Percentiles rank a stretch among this genome's conserved stretches.
These are phyloP conservation scores for Crithidia acanthocephali DNA, from an alignment of 208 protist species.

Conservation along the genomic window DNA sequence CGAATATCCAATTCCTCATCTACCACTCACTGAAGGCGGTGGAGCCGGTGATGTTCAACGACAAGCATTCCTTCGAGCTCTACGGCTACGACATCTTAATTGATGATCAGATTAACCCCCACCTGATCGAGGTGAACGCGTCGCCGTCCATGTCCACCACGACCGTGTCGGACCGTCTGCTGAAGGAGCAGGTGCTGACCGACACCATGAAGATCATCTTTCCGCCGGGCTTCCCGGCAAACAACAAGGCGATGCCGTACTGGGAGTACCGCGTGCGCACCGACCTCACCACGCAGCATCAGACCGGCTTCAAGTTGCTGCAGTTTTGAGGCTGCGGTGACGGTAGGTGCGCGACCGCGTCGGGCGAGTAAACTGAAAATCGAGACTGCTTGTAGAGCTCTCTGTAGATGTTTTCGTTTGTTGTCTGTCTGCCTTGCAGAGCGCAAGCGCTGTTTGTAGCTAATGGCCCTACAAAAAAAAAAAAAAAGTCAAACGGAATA, in stretches of 20 bases:
- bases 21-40: conserved; percentile 91
- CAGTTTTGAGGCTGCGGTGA: conserved; percentile 44
- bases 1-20: conserved; percentile 94
- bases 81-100: conserved; percentile 99
- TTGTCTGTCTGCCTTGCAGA: too few species aligned
- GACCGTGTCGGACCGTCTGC: conserved; percentile 75
- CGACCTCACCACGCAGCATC: conserved; percentile 70
- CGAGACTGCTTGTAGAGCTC: too few species aligned
- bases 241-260: conserved; percentile 66
- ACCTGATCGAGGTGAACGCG: conserved; percentile 97
- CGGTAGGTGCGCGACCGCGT: too few species aligned
- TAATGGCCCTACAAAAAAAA: too few species aligned
- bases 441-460: too few species aligned
- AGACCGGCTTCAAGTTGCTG: conserved; percentile 76
- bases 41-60: conserved; percentile 94
- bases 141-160: conserved; percentile 92
- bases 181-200: conserved; percentile 86
- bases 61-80: conserved; percentile 97
- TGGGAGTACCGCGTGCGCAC: conserved; percentile 81
- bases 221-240: conserved; percentile 68
- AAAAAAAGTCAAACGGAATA: too few species aligned
- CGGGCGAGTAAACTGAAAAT: too few species aligned
- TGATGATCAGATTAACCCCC: conserved; percentile 94
- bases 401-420: too few species aligned
- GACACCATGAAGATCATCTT: conserved; percentile 88